These are phyloP conservation scores for Zygosaccharomyces bailii DNA, from an alignment of 805 yeast species.

Conservation along the genomic window DNA sequence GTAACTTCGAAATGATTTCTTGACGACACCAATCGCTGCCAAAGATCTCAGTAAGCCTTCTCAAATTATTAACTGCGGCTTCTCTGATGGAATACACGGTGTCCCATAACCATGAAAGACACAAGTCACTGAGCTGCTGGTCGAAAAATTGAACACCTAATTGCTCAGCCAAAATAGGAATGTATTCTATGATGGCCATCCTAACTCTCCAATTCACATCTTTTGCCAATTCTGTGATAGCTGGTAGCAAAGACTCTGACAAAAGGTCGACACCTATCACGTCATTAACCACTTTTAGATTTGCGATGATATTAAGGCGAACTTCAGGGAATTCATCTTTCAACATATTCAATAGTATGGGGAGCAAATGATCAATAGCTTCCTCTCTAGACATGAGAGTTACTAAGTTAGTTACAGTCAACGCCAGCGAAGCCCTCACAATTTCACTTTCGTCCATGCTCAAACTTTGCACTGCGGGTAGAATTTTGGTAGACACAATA, in stretches of 20 bases:
- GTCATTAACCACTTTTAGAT: slow-evolving; percentile 86
- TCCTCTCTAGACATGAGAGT: slow-evolving; percentile 80
- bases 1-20: slow-evolving; percentile 75
- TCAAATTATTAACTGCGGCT: slow-evolving; percentile 86
- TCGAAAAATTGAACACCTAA: slow-evolving; percentile 91
- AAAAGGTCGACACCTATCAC: slow-evolving; percentile 88
- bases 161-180: slow-evolving; percentile 91
- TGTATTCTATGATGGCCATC: slow-evolving; percentile 92
- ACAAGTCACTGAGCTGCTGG: slow-evolving; percentile 82
- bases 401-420: slow-evolving; percentile 80
- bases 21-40: slow-evolving; percentile 91
- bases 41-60: slow-evolving; percentile 75
- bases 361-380: slow-evolving; percentile 78
- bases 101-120: slow-evolving; percentile 99
- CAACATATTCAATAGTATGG: slow-evolving; percentile 86
- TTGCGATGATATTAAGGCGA: slow-evolving; percentile 87
- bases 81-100: slow-evolving; percentile 93
- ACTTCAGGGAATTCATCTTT: slow-evolving; percentile 98
- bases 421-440: slow-evolving; percentile 89
- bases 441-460: slow-evolving; percentile 89
- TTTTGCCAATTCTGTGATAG: slow-evolving; percentile 91
- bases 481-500: slow-evolving; percentile 60
- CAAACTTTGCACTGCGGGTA: slow-evolving; percentile 79
- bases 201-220: slow-evolving; percentile 98
- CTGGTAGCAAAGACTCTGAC: slow-evolving; percentile 86